Evolutionary conservation across 1,139 yeast species (phyloP).

Genomic region (Debaryomycetaceae sp.): DNA sequence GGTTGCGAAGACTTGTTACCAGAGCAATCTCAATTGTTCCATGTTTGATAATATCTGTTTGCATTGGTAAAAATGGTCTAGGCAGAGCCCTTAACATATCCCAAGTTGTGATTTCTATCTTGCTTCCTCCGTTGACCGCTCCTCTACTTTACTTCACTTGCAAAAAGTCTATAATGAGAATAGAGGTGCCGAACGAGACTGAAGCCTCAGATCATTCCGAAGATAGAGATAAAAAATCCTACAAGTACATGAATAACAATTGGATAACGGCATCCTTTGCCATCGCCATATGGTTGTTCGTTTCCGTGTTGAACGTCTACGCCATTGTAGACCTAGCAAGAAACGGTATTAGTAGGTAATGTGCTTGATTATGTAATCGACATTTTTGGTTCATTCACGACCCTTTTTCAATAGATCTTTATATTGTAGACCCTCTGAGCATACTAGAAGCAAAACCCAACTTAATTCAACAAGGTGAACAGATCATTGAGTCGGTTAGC

Average conservation of each 20-base stretch:
- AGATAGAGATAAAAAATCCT: conserved; percentile 9
- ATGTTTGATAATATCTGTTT: conserved; percentile 57
- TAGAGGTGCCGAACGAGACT: conserved; percentile 27
- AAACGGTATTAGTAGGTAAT: conserved; percentile 28
- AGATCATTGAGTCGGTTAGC: too few relatives aligned
- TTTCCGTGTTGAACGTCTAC: conserved; percentile 63
- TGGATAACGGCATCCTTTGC: conserved; percentile 54
- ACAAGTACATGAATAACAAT: conserved; percentile 54
- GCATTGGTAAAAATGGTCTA: conserved; percentile 65
- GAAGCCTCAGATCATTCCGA: conserved; percentile 11
- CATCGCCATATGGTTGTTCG: conserved; percentile 58
- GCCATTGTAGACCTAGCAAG: conserved; percentile 62
- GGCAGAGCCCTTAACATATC: conserved; percentile 66
- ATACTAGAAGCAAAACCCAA: neutral
- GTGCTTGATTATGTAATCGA: neutral
- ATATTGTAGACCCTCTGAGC: neutral
- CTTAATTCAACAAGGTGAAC: too few relatives aligned
- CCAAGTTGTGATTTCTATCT: conserved; percentile 70
- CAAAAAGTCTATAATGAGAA: conserved; percentile 57
- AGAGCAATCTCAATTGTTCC: conserved; percentile 72
- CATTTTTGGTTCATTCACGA: neutral
- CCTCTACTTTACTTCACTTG: conserved; percentile 78
- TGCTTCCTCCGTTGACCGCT: conserved; percentile 72
- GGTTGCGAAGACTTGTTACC: conserved; percentile 72
- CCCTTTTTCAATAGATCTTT: neutral